Base-by-base conservation (phyloP, 257 asterid species). In the Fraxinus quadrangulata region DNA sequence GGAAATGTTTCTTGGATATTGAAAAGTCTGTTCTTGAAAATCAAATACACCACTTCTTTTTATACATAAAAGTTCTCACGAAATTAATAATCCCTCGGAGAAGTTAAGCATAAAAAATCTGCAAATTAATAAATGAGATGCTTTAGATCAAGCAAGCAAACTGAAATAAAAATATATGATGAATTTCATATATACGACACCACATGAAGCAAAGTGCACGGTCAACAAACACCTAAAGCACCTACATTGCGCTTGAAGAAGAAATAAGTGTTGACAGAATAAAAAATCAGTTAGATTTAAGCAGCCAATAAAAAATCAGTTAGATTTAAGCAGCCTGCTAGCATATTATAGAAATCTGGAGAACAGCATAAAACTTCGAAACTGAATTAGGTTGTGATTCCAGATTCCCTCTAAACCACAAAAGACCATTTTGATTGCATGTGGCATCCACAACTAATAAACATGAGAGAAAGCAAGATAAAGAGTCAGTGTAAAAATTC, bases 1-100 rank as follows among this genome's bases (percentile, higher is more conserved):
- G 56, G 23, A 47, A 77, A 77, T 59, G 65, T 77, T 72, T 61
- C 79, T 70, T 40, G 72, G 39, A 69, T 19, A 54, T 61, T 66
- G 30, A 42, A 12, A n/a, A 59, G 7, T 23, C 51, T 47, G 34
- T 40, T 19, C 70, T 80, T 42, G 68, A 75, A 66, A 67, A 70
- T 59, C 42, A 70, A 30, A 54, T 21, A 42, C 23, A 14, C 68
- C 4, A 61, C 16, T 24, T 21, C 68, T 24, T 61, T 59, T 59
- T 30, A 59, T 59, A 6, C 12, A 12, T 21, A 59, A 59, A 47
- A 47, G 17, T 16, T 61, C 68, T 9, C 68, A 11, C 12, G 33
- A 37, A 14, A 69, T 28, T 23, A 30, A 39, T n/a, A 36, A 49
- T 1, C 77, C 5, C 17, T 54, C 1, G 21, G 1, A 61, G 5